Evolutionary conservation across 352 stramenopile genomes (phyloP).

Genomic region (Globisporangium viniferum): DNA sequence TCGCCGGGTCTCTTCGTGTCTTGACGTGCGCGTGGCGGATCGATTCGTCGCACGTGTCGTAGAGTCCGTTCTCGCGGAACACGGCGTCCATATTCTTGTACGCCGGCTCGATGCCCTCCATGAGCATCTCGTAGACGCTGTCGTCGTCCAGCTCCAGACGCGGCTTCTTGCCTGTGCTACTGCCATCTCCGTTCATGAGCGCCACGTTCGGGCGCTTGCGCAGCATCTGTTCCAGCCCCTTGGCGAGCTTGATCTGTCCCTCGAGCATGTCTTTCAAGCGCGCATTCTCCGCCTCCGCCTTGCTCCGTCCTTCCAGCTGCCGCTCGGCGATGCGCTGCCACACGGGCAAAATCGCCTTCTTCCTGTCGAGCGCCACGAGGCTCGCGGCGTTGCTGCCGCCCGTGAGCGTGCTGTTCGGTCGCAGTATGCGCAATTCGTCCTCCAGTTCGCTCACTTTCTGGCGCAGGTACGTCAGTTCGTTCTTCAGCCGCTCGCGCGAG

Average conservation of each 20-base stretch:
- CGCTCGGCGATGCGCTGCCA: constrained; percentile 52
- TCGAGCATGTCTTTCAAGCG: constrained; percentile 38
- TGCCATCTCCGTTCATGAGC: constrained; percentile 22
- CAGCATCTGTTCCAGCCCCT: constrained; percentile 48
- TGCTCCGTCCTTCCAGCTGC: constrained; percentile 30
- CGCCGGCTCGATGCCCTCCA: constrained; percentile 37
- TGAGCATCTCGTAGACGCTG: constrained; percentile 32
- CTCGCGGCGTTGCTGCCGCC: constrained; percentile 16
- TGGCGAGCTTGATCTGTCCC: constrained; percentile 44
- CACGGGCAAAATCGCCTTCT: constrained; percentile 27
- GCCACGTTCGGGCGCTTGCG: constrained; percentile 43
- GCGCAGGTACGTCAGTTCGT: constrained; percentile 21
- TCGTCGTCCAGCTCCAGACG: constrained; percentile 21
- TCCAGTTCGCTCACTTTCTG: constrained; percentile 21
- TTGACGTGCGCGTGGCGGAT: constrained; percentile 37
- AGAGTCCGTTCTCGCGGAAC: constrained; percentile 45
- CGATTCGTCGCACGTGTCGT: constrained; percentile 37
- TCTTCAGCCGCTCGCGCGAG: constrained; percentile 21
- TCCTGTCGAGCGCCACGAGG: constrained; percentile 12
- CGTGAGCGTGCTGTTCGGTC: not conserved
- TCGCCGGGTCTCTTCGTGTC: constrained; percentile 13
- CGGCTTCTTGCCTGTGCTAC: constrained; percentile 15
- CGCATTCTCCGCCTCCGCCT: constrained; percentile 41
- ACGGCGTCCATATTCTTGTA: constrained; percentile 38
- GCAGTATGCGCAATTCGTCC: constrained; percentile 12